Percentiles rank a stretch among this genome's conserved stretches.
These are phyloP conservation scores for Talaromyces verruculosus DNA, from an alignment of 2,329 filamentous ascomycete genomes.

Conservation along the genomic window DNA sequence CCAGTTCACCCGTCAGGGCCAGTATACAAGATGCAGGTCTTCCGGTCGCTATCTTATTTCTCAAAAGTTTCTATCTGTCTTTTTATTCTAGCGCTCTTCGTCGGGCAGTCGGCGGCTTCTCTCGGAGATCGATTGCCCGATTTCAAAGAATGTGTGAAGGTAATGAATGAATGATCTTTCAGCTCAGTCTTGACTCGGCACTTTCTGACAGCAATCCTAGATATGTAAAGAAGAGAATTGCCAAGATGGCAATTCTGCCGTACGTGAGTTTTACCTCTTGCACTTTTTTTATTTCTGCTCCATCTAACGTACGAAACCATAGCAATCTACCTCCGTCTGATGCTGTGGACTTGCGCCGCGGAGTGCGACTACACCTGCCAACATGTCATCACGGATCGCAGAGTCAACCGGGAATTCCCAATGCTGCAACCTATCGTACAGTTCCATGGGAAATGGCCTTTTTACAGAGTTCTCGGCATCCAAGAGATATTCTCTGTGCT, in stretches of 20 bases:
- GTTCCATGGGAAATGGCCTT: constrained; percentile 99
- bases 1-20: not conserved
- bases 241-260: constrained; percentile 61
- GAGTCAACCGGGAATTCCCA: constrained; percentile 63
- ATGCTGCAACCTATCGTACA: constrained; percentile 72
- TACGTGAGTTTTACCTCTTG: constrained; percentile 61
- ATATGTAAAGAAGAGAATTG: constrained; percentile 82
- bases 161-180: constrained; percentile 43
- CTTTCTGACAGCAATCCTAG: constrained; percentile 47
- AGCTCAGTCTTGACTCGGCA: not conserved
- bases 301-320: not conserved
- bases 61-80: constrained; percentile 12
- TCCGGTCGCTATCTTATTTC: not conserved
- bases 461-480: constrained; percentile 83
- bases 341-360: constrained; percentile 86
- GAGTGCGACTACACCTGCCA: constrained; percentile 99
- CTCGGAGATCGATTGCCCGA: constrained; percentile 81
- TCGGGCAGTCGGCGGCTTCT: constrained; percentile 61
- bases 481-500: constrained; percentile 93
- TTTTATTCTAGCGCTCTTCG: constrained; percentile 35
- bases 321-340: constrained; percentile 81
- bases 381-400: constrained; percentile 77
- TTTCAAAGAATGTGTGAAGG: constrained; percentile 82
- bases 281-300: not conserved
- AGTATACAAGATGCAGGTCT: constrained; percentile 11